Base-by-base conservation (phyloP, 805 yeast genomes). In the Saccharomycopsis microspora region DNA sequence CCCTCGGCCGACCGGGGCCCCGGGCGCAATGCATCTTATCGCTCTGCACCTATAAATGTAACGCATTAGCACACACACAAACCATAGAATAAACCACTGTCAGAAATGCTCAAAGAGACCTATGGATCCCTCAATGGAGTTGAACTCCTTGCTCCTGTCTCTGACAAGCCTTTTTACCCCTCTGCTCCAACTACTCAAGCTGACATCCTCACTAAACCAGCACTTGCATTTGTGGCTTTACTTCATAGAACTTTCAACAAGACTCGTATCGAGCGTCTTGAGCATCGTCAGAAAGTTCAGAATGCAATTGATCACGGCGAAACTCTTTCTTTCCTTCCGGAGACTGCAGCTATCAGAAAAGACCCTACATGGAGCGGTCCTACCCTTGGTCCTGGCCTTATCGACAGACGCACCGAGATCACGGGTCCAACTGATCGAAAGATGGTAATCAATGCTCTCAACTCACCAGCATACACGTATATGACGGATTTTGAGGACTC, bases 401-500 rank as follows among this genome's bases (percentile, higher is more conserved):
- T 75, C 51, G 83, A 81, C 62, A 75, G 94, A 67, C 75, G 87
- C 61, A 80, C 78, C 41, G 93, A 84, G 64, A 84, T 84, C 63
- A 84, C 94, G 29, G 94, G 94, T 44, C 94, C 94, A 27, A 84
- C 89, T 46, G 83, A 82, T 61, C 75, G 90, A 55, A 82, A 84
- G 58, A 84, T 84, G 94, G 76, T 84, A 54, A 78, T 84, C 59
- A 84, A 83, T 60, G 93, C 90, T 3, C 71, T 84, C 61, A 84
- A 84, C 65, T 79, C 89, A 0, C 71, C 74, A 47, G 93, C 84
- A 41, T 82, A 82, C 53, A 83, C 93, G 32, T 84, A 84, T 62
- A 84, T 84, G 93, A 80, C 87, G 40, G 94, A 84, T 68, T 82
- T 84, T 58, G 94, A 84, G 64, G 93, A 84, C 64, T 82, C 89